These are phyloP conservation scores for Helicocarpus griseus DNA, from an alignment of 2,329 filamentous ascomycete genomes.

Conservation along the genomic window DNA sequence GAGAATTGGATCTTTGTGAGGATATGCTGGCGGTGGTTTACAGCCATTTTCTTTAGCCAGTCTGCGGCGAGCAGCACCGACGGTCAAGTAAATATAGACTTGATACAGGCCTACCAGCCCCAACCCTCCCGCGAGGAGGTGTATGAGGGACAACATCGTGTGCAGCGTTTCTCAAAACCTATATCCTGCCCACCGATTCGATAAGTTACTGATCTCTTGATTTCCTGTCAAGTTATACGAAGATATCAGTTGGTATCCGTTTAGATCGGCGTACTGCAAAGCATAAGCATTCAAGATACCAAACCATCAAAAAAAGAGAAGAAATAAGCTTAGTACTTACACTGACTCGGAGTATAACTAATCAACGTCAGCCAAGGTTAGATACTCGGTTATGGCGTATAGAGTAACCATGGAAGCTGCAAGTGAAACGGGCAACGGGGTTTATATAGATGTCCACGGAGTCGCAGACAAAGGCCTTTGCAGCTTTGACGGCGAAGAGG, in stretches of 20 bases:
- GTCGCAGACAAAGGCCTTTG: no score
- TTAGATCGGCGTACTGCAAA: no score
- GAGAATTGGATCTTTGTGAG: conserved; percentile 46
- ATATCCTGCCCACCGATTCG: neutral
- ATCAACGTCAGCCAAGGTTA: neutral
- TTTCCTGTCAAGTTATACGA: neutral
- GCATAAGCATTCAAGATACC: no score
- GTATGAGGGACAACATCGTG: conserved; percentile 2
- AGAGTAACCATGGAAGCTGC: neutral
- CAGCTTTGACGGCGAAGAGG: no score
- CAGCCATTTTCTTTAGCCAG: conserved; percentile 33
- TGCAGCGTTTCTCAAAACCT: neutral
- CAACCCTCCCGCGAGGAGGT: conserved; percentile 2
- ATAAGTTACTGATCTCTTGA: neutral
- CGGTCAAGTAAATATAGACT: conserved; percentile 9
- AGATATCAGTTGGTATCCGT: no score
- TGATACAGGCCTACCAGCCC: conserved; percentile 8
- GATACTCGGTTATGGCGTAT: no score
- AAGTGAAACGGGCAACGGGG: neutral
- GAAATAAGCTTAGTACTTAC: neutral
- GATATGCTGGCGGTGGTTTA: conserved; percentile 35
- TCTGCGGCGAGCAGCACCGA: conserved; percentile 6
- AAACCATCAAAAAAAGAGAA: no score
- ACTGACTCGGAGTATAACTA: neutral
- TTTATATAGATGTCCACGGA: neutral